Conservation (phyloP, 805 yeast genomes). For the Yamadazyma philogaea region DNA sequence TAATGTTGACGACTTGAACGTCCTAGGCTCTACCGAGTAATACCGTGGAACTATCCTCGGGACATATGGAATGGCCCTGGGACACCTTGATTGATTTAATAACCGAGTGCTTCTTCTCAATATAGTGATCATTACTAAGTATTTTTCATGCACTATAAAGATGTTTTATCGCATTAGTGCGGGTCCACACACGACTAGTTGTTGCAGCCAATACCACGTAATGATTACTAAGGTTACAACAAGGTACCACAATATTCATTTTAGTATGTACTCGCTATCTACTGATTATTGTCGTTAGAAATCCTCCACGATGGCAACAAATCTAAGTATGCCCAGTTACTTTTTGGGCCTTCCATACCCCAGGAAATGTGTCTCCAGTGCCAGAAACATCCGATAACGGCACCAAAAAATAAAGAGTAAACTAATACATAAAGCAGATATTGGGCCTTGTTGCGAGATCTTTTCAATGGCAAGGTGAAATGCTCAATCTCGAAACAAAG, state of each 20-base stretch:
- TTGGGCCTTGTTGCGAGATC: slow-evolving; percentile 12
- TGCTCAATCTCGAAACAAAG: slow-evolving; percentile 59
- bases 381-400: slow-evolving; percentile 41
- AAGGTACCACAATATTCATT: neutral
- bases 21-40: slow-evolving; percentile 7
- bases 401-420: slow-evolving; percentile 27
- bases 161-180: neutral
- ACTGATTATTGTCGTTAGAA: slow-evolving; percentile 34
- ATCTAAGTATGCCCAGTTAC: slow-evolving; percentile 37
- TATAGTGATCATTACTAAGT: slow-evolving; percentile 1
- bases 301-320: slow-evolving; percentile 42
- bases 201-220: neutral
- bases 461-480: slow-evolving; percentile 28
- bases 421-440: slow-evolving; percentile 22
- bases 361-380: slow-evolving; percentile 39
- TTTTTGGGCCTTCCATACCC: slow-evolving; percentile 46
- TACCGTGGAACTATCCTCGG: neutral
- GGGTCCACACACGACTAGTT: neutral
- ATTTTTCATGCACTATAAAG: neutral
- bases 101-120: neutral
- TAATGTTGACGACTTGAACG: slow-evolving; percentile 29
- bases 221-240: neutral
- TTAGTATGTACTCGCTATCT: neutral
- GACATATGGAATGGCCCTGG: neutral
- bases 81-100: neutral